These are phyloP conservation scores for Casuarina equisetifolia DNA, from an alignment of 306 rosid genomes.

Conservation along the genomic window DNA sequence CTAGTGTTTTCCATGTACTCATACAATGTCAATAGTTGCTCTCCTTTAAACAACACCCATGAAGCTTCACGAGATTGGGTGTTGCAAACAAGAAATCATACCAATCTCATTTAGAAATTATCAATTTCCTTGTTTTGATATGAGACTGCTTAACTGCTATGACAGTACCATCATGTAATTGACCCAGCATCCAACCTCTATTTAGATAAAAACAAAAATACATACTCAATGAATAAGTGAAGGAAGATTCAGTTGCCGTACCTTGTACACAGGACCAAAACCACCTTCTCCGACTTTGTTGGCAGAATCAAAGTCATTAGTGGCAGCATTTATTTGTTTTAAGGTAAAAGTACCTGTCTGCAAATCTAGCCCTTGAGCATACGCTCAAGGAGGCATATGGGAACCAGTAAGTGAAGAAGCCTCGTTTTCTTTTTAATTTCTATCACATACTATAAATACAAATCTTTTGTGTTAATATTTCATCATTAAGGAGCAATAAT, in stretches of 20 bases:
- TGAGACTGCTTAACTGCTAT: slow-evolving; percentile 77
- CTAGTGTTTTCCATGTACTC: slow-evolving; percentile 77
- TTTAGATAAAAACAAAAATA: slow-evolving; percentile 19
- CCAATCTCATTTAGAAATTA: slow-evolving; percentile 78
- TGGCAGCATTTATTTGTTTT: slow-evolving; percentile 56
- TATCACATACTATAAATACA: no score
- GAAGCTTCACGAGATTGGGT: slow-evolving; percentile 81
- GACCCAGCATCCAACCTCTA: slow-evolving; percentile 47
- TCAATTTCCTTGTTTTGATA: slow-evolving; percentile 71
- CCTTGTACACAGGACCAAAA: slow-evolving; percentile 73
- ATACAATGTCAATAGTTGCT: slow-evolving; percentile 60
- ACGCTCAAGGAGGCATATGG: slow-evolving; percentile 30
- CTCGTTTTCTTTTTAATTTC: no score
- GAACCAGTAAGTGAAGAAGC: background rate
- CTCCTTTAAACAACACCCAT: slow-evolving; percentile 69
- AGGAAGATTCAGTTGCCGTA: slow-evolving; percentile 16
- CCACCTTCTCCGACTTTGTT: slow-evolving; percentile 76
- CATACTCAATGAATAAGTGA: slow-evolving; percentile 1
- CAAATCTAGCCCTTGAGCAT: slow-evolving; percentile 32
- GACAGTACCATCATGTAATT: slow-evolving; percentile 53
- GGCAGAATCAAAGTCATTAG: slow-evolving; percentile 43
- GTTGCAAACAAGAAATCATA: slow-evolving; percentile 65
- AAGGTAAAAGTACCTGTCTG: slow-evolving; percentile 57
- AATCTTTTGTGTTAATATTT: background rate
- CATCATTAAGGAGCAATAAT: no score